Evolutionary conservation across 2,329 filamentous ascomycete genomes (phyloP), one percentile per base, ranked within the genome.

Genomic region (Colletotrichum sp.): DNA sequence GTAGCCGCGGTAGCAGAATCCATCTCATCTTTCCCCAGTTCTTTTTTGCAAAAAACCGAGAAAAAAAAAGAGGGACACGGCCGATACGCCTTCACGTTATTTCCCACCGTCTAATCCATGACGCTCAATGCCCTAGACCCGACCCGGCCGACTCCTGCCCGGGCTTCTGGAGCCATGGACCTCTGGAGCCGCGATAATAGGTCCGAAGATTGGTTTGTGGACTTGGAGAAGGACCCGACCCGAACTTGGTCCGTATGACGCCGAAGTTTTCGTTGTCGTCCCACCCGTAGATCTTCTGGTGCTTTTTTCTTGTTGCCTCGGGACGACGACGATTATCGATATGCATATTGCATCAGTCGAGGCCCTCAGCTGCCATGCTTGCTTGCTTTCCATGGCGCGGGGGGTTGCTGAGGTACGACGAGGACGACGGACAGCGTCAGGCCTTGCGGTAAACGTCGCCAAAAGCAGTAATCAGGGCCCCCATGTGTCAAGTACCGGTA

Each of bases 91-190:
- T 57, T 72, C 36, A 68, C 61, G 72, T 75, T 72, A 63, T 72
- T 72, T 75, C 64, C 64, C 64, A 28, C 68, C 71, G 65, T 68
- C 70, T 68, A 36, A 74, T 74, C 59, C 74, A 76, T 76, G 71
- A 76, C 65, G 61, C 59, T 74, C 74, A 61, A 67, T 61, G 65
- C 61, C 60, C 65, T 72, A 70, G 68, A 34, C 68, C 57, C 60
- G 36, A 67, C 68, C 48, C 60, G 72, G 66, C 72, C 67, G 52
- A 67, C 36, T 72, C 57, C 63, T 64, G 32, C 44, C 44, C 44
- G 44, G 44, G 44, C n/a, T 52, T 52, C 44, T 52, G 44, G 44
- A 22, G 34, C 16, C 19, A 39, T 16, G 36, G 61, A 64, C 22
- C 34, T 64, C 32, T 59, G 55, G 60, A 71, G 61, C 59, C 65